A percentile compares a stretch with the other conserved stretches of the same genome.
Conservation (phyloP, 805 yeast species). For the Ogataea nakhonphanomensis region DNA sequence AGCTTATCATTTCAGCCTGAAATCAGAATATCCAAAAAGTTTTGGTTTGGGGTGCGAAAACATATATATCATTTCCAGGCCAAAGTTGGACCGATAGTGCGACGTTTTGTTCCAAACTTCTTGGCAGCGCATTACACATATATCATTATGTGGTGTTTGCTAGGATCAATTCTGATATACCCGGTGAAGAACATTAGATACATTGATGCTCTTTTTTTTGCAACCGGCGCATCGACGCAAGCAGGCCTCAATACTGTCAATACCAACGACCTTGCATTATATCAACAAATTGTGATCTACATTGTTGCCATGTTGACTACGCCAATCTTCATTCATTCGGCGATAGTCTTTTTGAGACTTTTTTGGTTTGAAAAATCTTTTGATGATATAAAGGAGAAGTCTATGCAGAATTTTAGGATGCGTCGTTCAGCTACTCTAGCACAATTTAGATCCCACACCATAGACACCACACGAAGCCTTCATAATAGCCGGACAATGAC, state of each 20-base stretch:
- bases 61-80: constrained; percentile 35
- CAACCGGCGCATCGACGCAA: constrained; percentile 79
- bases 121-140: constrained; percentile 72
- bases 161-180: constrained; percentile 73
- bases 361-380: constrained; percentile 89
- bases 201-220: constrained; percentile 75
- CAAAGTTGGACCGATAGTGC: constrained; percentile 39
- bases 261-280: constrained; percentile 56
- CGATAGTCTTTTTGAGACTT: constrained; percentile 69
- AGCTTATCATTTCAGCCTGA: constrained; percentile 7
- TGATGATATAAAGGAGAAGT: constrained; percentile 71
- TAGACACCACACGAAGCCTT: constrained; percentile 19
- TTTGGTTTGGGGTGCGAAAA: constrained; percentile 35
- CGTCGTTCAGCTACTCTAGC: constrained; percentile 75
- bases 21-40: constrained; percentile 18
- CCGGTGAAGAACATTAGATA: constrained; percentile 66
- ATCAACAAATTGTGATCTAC: constrained; percentile 78
- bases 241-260: constrained; percentile 88
- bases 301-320: constrained; percentile 64
- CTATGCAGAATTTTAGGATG: constrained; percentile 78
- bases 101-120: constrained; percentile 48
- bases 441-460: constrained; percentile 37
- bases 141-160: constrained; percentile 52
- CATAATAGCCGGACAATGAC: constrained; percentile 8
- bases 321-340: constrained; percentile 85